These are phyloP conservation scores for Bidens hawaiensis DNA, from an alignment of 140 eudicot species.

Conservation along the genomic window DNA sequence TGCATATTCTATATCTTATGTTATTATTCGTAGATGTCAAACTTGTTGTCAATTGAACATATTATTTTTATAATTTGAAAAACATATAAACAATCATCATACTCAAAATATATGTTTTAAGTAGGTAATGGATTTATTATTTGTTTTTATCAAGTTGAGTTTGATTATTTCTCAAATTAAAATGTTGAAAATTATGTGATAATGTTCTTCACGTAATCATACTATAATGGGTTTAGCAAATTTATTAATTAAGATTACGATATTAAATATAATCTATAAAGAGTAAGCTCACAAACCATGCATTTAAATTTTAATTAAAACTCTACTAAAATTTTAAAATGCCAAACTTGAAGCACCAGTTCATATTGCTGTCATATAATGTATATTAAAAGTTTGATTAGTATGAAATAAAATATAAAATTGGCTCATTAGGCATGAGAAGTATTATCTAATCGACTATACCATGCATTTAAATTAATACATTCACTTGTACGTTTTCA, in stretches of 20 bases:
- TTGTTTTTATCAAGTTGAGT: slow-evolving; percentile 10
- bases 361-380: not conserved
- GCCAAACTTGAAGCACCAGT: slow-evolving; percentile 10
- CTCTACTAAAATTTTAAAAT: slow-evolving; percentile 11
- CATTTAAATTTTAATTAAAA: slow-evolving; percentile 19
- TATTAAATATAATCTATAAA: not conserved
- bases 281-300: not conserved
- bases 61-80: not conserved
- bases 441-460: not conserved
- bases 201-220: slow-evolving; percentile 21
- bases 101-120: not conserved
- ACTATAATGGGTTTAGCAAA: slow-evolving; percentile 10
- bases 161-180: not conserved
- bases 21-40: slow-evolving; percentile 8
- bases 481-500: too few species aligned
- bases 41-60: not conserved
- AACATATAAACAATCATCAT: not conserved
- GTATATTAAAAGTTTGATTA: slow-evolving; percentile 8
- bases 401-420: not conserved
- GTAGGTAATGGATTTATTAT: not conserved
- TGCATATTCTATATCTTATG: not conserved
- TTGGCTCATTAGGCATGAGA: slow-evolving; percentile 20
- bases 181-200: not conserved
- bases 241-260: not conserved
- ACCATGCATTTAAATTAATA: not conserved